phyloP scores from a whole-genome alignment of 2,329 filamentous ascomycete species.

The Pseudogymnoascus sp. region DNA sequence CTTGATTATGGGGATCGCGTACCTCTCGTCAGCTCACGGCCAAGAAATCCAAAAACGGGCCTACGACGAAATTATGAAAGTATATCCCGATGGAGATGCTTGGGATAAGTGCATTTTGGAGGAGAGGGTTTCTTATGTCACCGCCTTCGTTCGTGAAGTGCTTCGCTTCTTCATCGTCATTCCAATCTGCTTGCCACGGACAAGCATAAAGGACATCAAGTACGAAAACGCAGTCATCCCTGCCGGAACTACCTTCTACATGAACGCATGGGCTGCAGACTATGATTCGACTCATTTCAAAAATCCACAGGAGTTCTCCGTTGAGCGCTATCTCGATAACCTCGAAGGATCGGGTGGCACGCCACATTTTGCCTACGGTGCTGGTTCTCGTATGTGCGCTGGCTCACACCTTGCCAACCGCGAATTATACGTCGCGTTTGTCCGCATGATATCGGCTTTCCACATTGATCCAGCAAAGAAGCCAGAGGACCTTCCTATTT shows the following conservation, averaged over 20 bases:
- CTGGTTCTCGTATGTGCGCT: conserved; percentile 55
- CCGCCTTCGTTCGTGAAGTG: conserved; percentile 69
- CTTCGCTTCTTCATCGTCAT: conserved; percentile 74
- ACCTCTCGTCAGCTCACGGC: conserved; percentile 58
- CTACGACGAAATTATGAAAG: conserved; percentile 59
- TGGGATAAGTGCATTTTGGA: conserved; percentile 66
- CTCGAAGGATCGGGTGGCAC: conserved; percentile 40
- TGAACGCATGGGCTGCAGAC: conserved; percentile 71
- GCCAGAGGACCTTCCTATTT: conserved; percentile 39
- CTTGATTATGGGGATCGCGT: conserved; percentile 70
- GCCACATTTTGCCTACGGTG: conserved; percentile 54
- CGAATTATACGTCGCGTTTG: conserved; percentile 52
- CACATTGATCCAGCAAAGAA: conserved; percentile 42
- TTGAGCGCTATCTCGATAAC: conserved; percentile 59
- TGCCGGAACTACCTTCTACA: conserved; percentile 69
- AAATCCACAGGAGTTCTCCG: conserved; percentile 52
- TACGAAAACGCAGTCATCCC: conserved; percentile 62
- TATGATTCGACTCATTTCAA: conserved; percentile 64
- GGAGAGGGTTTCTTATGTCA: conserved; percentile 69
- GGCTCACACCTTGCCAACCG: conserved; percentile 56
- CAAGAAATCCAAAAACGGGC: conserved; percentile 63
- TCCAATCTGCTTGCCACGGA: conserved; percentile 66
- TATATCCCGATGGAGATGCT: conserved; percentile 66
- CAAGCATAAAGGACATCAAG: conserved; percentile 62
- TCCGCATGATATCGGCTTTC: conserved; percentile 51